These are phyloP conservation scores for Russula abietina DNA, from an alignment of 768 basidiomycete species.

Conservation along the genomic window DNA sequence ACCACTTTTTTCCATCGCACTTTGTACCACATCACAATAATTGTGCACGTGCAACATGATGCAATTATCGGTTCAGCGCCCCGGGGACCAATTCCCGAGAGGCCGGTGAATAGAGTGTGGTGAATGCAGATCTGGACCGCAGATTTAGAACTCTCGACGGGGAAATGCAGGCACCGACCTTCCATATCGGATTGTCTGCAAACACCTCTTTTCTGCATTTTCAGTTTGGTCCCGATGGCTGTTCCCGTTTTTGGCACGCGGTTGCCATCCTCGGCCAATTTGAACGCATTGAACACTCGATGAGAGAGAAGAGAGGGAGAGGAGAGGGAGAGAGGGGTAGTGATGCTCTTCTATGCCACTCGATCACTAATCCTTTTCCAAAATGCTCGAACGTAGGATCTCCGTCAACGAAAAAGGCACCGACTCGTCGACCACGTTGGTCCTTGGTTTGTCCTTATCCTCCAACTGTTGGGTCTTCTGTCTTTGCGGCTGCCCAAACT, in stretches of 20 bases:
- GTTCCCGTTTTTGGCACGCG: conserved; percentile 14
- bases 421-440: not conserved
- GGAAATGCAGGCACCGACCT: conserved; percentile 13
- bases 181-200: not conserved
- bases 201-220: not conserved
- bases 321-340: conserved; percentile 2
- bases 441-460: not conserved
- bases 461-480: conserved; percentile 8
- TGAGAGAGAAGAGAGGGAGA: not conserved
- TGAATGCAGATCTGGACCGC: conserved; percentile 17
- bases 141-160: conserved; percentile 3
- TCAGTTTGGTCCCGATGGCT: conserved; percentile 14
- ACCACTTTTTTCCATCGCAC: conserved; percentile 7
- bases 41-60: conserved; percentile 22
- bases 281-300: not conserved
- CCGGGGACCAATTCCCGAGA: conserved; percentile 15
- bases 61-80: conserved; percentile 16
- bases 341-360: conserved; percentile 16
- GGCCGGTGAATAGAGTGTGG: conserved; percentile 20
- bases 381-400: conserved; percentile 3
- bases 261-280: conserved; percentile 15
- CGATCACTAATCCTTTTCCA: conserved; percentile 16
- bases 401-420: conserved; percentile 17
- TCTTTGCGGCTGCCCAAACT: conserved; percentile 3
- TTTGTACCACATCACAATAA: conserved; percentile 18